These are phyloP conservation scores for Dactylellina haptotyla DNA, from an alignment of 2,329 filamentous ascomycete genomes.

Conservation along the genomic window DNA sequence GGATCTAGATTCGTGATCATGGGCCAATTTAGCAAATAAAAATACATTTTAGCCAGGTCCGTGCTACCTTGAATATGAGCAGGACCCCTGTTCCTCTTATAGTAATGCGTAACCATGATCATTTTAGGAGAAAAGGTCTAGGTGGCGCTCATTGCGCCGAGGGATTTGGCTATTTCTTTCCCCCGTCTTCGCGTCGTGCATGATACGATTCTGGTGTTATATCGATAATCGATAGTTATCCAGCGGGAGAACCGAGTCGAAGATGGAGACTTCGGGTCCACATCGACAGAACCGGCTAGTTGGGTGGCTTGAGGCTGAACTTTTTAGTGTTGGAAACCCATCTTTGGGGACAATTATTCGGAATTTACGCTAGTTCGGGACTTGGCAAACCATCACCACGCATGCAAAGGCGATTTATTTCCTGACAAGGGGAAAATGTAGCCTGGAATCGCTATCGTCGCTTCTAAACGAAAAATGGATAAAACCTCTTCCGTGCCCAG, in stretches of 20 bases:
- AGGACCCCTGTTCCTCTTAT: slow-evolving; percentile 6
- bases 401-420: background rate
- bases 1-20: background rate
- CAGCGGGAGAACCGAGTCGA: background rate
- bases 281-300: slow-evolving; percentile 12
- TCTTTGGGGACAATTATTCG: background rate
- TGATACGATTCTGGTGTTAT: background rate
- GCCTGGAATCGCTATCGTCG: too few species aligned
- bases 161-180: too few species aligned
- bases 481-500: too few species aligned
- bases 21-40: background rate
- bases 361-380: slow-evolving; percentile 34
- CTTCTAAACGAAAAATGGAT: too few species aligned
- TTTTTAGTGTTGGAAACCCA: background rate
- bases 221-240: too few species aligned
- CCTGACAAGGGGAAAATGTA: background rate
- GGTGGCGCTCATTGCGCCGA: too few species aligned
- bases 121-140: too few species aligned
- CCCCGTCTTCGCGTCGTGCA: background rate
- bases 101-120: slow-evolving; percentile 4
- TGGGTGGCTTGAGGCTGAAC: slow-evolving; percentile 3
- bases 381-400: slow-evolving; percentile 15
- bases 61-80: too few species aligned
- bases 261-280: background rate
- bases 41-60: slow-evolving; percentile 2